Percentiles rank a stretch among this genome's conserved stretches.
phyloP scores from a whole-genome alignment of 2,329 filamentous ascomycete genomes.

The Penicillium polonicum region DNA sequence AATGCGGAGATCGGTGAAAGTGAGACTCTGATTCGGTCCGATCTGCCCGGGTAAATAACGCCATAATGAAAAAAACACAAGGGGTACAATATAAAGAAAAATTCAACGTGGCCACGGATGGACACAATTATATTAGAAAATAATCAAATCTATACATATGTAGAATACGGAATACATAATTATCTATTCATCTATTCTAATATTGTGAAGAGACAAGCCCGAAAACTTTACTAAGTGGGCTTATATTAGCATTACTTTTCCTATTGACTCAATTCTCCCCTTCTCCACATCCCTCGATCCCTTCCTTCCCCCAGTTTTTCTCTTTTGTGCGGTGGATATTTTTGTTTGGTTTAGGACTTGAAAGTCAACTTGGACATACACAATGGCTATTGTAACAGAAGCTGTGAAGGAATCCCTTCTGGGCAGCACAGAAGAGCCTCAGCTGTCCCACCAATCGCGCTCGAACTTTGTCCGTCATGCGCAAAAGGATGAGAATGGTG shows the following conservation, averaged over 20 bases:
- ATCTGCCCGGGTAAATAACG: conserved; percentile 21
- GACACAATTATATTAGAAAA: background rate
- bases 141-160: background rate
- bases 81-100: conserved; percentile 6
- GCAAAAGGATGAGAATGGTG: conserved; percentile 70
- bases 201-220: background rate
- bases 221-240: background rate
- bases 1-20: conserved; percentile 12
- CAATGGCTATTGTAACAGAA: conserved; percentile 60
- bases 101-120: background rate
- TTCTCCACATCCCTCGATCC: conserved; percentile 22
- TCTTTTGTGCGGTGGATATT: conserved; percentile 16
- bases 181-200: background rate
- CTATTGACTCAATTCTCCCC: conserved; percentile 25
- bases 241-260: conserved; percentile 5
- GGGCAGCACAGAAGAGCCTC: conserved; percentile 57
- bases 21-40: conserved; percentile 11
- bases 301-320: conserved; percentile 14
- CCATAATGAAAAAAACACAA: background rate
- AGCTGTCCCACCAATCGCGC: conserved; percentile 72
- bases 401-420: conserved; percentile 77
- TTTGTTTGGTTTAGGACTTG: background rate
- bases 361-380: conserved; percentile 22
- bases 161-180: background rate
- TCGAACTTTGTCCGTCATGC: conserved; percentile 75